Percentiles rank a stretch among this genome's conserved stretches.
phyloP scores from a whole-genome alignment of 2,329 filamentous ascomycete species.

The Talaromyces albobiverticillius region DNA sequence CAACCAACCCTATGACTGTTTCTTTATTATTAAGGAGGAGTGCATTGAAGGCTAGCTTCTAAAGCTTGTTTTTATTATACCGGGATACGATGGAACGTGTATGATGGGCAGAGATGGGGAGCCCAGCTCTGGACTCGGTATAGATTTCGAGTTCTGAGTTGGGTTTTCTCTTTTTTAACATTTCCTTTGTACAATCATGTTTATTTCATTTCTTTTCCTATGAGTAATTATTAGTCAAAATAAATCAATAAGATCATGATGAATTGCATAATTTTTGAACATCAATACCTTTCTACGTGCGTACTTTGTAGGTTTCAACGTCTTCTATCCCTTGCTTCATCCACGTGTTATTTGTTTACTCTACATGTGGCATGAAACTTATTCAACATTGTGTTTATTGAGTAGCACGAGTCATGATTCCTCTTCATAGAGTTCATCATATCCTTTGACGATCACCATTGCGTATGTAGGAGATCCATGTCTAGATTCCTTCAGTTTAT shows the following conservation, averaged over 20 bases:
- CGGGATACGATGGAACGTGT: conserved; percentile 16
- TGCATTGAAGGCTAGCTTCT: background rate
- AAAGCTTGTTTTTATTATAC: conserved; percentile 5
- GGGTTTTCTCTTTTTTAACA: conserved; percentile 3
- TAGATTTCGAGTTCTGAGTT: background rate
- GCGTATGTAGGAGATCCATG: no score
- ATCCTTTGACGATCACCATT: no score
- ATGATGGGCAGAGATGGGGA: conserved; percentile 8
- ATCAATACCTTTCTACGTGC: no score
- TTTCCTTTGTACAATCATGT: conserved; percentile 18
- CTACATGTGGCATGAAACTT: no score
- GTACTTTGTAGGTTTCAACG: no score
- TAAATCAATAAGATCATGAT: conserved; percentile 7
- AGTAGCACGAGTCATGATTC: no score
- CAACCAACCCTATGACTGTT: background rate
- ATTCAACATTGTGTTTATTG: no score
- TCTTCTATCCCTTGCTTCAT: background rate
- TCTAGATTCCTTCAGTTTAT: no score
- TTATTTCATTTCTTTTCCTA: background rate
- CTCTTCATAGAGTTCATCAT: no score
- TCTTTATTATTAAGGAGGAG: background rate
- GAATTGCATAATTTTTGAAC: background rate
- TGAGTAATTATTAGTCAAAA: conserved; percentile 9
- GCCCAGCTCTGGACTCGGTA: background rate
- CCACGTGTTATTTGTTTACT: no score